These are phyloP conservation scores for Corchorus olitorius DNA, from an alignment of 345 rosid genomes.

Conservation along the genomic window DNA sequence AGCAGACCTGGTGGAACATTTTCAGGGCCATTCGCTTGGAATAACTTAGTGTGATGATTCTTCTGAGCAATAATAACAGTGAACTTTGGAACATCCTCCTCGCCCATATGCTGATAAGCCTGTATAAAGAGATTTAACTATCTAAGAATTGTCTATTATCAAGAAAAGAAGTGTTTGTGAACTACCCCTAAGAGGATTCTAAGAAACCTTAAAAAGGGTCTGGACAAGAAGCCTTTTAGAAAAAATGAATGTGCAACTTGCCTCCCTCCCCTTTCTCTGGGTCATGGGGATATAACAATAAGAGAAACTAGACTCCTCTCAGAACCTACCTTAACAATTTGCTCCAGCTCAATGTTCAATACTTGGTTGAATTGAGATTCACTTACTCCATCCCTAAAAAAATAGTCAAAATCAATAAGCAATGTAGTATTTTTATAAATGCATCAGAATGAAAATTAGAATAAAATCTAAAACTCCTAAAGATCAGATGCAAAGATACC, in stretches of 20 bases:
- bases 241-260: not conserved
- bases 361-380: constrained; percentile 95
- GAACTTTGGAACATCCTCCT: constrained; percentile 63
- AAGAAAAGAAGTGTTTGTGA: not conserved
- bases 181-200: not conserved
- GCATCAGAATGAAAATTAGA: not conserved
- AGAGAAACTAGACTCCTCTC: not conserved
- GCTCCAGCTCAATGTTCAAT: constrained; percentile 76
- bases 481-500: not conserved
- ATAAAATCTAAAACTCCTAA: not conserved
- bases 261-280: not conserved
- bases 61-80: constrained; percentile 83
- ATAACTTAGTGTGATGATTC: constrained; percentile 88
- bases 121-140: constrained; percentile 33
- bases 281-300: not conserved
- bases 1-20: constrained; percentile 88
- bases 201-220: not conserved
- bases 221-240: not conserved
- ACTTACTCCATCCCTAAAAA: constrained; percentile 85
- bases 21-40: constrained; percentile 56
- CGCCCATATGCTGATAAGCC: constrained; percentile 81
- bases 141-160: constrained; percentile 2
- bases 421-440: not conserved
- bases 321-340: constrained; percentile 67
- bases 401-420: constrained; percentile 14